These are phyloP conservation scores for Aspergillus pseudoviridinutans DNA, from an alignment of 2,329 filamentous ascomycete genomes.

Conservation along the genomic window DNA sequence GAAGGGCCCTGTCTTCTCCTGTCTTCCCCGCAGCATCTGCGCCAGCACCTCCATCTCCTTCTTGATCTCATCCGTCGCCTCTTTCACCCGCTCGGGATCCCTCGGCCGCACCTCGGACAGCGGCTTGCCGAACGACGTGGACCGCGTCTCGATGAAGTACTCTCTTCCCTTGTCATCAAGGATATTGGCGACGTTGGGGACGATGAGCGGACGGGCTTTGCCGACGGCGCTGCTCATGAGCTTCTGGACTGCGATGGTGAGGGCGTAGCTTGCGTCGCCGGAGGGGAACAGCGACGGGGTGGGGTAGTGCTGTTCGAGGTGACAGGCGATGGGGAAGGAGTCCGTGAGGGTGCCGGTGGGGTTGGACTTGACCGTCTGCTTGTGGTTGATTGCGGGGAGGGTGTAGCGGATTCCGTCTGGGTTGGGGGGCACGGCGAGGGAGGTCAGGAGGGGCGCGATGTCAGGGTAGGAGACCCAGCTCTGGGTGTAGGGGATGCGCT, in stretches of 20 bases:
- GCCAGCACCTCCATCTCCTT: constrained; percentile 18
- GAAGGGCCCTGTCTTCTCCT: constrained; percentile 31
- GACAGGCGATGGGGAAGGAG: constrained; percentile 29
- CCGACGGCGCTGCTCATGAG: constrained; percentile 5
- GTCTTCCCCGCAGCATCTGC: constrained; percentile 24
- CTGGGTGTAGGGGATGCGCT: constrained; percentile 24
- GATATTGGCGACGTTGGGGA: constrained; percentile 19
- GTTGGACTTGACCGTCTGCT: constrained; percentile 19
- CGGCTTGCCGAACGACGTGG: constrained; percentile 23
- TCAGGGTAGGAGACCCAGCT: constrained; percentile 26
- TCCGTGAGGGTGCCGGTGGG: constrained; percentile 28
- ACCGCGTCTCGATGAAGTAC: constrained; percentile 29
- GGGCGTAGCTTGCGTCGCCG: constrained; percentile 30
- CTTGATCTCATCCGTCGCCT: constrained; percentile 16
- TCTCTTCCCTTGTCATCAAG: constrained; percentile 27
- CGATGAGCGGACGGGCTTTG: constrained; percentile 10
- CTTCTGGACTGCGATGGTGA: constrained; percentile 20
- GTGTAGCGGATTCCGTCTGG: constrained; percentile 21
- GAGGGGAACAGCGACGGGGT: constrained; percentile 30
- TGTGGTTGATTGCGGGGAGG: constrained; percentile 32
- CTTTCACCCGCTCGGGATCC: constrained; percentile 16
- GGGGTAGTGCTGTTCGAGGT: constrained; percentile 29
- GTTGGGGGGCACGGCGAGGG: constrained; percentile 20
- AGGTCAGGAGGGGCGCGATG: constrained; percentile 24
- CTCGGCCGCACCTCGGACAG: constrained; percentile 25